phyloP scores from a whole-genome alignment of 2,329 filamentous ascomycete species.

The Cordyceps farinosa region DNA sequence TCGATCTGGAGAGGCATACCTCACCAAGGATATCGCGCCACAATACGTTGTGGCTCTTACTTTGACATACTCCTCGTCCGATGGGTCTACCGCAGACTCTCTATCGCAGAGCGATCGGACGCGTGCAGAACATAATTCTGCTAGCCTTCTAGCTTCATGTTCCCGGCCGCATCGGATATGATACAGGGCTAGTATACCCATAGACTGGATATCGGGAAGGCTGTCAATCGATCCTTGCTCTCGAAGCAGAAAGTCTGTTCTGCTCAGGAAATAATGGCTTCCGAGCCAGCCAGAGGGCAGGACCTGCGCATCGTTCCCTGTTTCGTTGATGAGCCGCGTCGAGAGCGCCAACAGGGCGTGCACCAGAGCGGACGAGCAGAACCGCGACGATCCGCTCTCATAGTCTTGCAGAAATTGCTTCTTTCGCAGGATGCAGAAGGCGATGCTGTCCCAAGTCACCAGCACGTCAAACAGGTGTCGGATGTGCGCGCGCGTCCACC shows the following conservation, averaged over 20 bases:
- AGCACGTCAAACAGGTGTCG: conserved; percentile 17
- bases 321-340: conserved; percentile 8
- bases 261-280: conserved; percentile 15
- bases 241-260: neutral
- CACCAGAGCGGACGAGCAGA: conserved; percentile 20
- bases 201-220: conserved; percentile 19
- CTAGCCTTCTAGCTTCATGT: conserved; percentile 9
- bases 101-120: conserved; percentile 8
- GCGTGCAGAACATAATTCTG: conserved; percentile 7
- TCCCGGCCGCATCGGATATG: conserved; percentile 15
- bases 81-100: neutral
- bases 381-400: conserved; percentile 8
- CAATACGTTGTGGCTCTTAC: conserved; percentile 15
- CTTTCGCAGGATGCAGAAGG: conserved; percentile 23
- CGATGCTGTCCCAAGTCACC: conserved; percentile 17
- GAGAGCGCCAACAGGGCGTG: conserved; percentile 18
- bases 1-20: neutral
- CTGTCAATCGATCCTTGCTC: neutral
- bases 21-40: conserved; percentile 19
- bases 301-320: neutral
- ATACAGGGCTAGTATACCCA: conserved; percentile 19
- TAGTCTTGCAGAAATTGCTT: conserved; percentile 28
- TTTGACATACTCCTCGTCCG: conserved; percentile 3
- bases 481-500: conserved; percentile 16
- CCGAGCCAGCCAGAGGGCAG: conserved; percentile 3